phyloP scores from a whole-genome alignment of 2,329 filamentous ascomycete species.

The Triangularia verruculosa region DNA sequence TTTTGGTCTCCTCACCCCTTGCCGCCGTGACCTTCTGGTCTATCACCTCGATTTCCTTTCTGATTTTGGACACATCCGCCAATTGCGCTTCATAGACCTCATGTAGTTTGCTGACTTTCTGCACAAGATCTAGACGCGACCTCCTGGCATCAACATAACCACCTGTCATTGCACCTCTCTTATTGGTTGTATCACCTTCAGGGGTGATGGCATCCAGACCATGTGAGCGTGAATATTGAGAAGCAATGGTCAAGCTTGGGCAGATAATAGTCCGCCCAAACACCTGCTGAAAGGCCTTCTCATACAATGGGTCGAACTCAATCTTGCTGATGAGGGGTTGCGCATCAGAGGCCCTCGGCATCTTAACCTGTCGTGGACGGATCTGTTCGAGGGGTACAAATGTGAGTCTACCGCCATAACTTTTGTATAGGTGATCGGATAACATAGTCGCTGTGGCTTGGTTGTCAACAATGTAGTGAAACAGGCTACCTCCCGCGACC shows the following conservation, averaged over 20 bases:
- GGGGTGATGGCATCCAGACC: constrained; percentile 90
- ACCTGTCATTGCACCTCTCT: constrained; percentile 91
- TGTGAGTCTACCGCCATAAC: constrained; percentile 81
- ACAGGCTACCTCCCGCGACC: constrained; percentile 86
- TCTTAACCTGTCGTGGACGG: constrained; percentile 65
- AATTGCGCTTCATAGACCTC: constrained; percentile 68
- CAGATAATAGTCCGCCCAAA: constrained; percentile 96
- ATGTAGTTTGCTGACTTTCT: constrained; percentile 70
- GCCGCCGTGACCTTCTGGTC: constrained; percentile 87
- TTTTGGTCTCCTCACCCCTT: constrained; percentile 78
- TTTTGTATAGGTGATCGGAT: constrained; percentile 73
- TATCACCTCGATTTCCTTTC: constrained; percentile 68
- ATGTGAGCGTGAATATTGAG: constrained; percentile 89
- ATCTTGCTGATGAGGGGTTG: constrained; percentile 85
- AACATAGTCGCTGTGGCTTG: constrained; percentile 82
- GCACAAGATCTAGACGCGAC: constrained; percentile 83
- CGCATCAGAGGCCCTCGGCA: constrained; percentile 83
- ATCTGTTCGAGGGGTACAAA: constrained; percentile 91
- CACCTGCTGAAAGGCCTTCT: constrained; percentile 87
- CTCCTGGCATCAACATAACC: constrained; percentile 85
- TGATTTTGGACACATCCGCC: constrained; percentile 62
- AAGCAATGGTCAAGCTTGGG: constrained; percentile 80
- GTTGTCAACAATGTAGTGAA: constrained; percentile 94
- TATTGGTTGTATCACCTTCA: constrained; percentile 92
- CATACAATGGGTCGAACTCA: constrained; percentile 70